Evolutionary conservation across 805 yeast species (phyloP), one percentile per base, ranked within the genome.

Genomic region (Alloascoidea africana): DNA sequence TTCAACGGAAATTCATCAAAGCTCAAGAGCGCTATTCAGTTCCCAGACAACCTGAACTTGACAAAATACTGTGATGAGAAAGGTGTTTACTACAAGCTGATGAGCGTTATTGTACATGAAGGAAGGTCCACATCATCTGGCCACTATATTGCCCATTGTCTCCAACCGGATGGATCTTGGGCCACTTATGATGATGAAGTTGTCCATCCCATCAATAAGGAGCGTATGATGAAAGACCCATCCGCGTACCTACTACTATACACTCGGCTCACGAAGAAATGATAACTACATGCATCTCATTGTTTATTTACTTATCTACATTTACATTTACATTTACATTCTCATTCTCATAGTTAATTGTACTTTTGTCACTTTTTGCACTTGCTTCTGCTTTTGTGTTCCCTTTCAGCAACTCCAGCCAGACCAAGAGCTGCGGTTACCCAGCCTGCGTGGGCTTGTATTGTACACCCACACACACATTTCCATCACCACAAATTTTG

Each of bases 91-190:
- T 91, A 91, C 58, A 79, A 76, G 52, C 66, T 91, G 45, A 65
- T 73, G 14, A 74, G 87, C 16, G 95, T 89, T 14, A 82, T 89
- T 42, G 89, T 86, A 3, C 98, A 91, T 52, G 95, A 84, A 49
- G 98, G 98, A 32, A 66, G 97, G 44, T 81, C 95, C 1, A 76
- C 87, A 11, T 76, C 86, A 34, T 76, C 91, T 2, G 98, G 98
- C 3, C 98, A 91, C 56, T 91, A 91, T 51, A 72, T 86, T 41
- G 82, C 94, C 1, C 85, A 83, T 52, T 83, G 95, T 52, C 71
- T 80, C 44, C 96, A 87, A 56, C 94, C 96, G 1, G 91, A 83
- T 56, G 89, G 86, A 2, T 59, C 79, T 2, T 91, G 97, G 98
- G 77, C 85, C 18, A 77, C 85, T 5, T 91, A 89, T 56, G 97